Evolutionary conservation across 2,329 filamentous ascomycete species (phyloP).

Genomic region (Pyrenophora tritici-repentis): DNA sequence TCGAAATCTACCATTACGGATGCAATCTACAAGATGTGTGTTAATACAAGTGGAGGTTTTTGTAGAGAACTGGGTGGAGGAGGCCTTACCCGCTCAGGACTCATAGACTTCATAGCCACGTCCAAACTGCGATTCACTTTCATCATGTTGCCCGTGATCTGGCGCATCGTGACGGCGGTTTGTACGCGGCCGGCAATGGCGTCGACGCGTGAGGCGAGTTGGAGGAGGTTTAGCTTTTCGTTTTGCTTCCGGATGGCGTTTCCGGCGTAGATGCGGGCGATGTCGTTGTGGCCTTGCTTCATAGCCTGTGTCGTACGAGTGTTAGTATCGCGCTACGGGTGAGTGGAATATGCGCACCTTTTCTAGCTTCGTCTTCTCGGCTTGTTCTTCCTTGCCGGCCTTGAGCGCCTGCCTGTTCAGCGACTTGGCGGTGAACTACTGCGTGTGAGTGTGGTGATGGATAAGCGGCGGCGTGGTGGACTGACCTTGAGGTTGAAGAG

Average conservation of each 20-base stretch:
- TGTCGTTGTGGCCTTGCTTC: conserved; percentile 63
- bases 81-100: conserved; percentile 63
- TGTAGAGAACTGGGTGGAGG: too few species aligned
- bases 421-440: conserved; percentile 66
- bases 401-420: conserved; percentile 66
- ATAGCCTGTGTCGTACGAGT: conserved; percentile 54
- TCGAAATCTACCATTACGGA: conserved; percentile 70
- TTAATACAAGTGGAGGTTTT: too few species aligned
- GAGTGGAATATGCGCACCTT: conserved; percentile 57
- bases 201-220: conserved; percentile 63
- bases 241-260: conserved; percentile 68
- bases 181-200: conserved; percentile 65
- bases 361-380: conserved; percentile 66
- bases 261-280: conserved; percentile 67
- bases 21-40: conserved; percentile 56
- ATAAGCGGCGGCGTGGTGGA: not conserved
- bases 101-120: conserved; percentile 66
- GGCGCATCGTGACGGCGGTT: conserved; percentile 66
- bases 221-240: conserved; percentile 64
- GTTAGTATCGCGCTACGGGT: not conserved
- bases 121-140: conserved; percentile 68
- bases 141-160: conserved; percentile 65
- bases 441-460: conserved; percentile 26
- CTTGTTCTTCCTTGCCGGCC: conserved; percentile 64
- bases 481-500: conserved; percentile 65